Percentiles rank a stretch among this genome's conserved stretches.
phyloP scores from a whole-genome alignment of 352 stramenopile genomes.

The Detonula confervacea region DNA sequence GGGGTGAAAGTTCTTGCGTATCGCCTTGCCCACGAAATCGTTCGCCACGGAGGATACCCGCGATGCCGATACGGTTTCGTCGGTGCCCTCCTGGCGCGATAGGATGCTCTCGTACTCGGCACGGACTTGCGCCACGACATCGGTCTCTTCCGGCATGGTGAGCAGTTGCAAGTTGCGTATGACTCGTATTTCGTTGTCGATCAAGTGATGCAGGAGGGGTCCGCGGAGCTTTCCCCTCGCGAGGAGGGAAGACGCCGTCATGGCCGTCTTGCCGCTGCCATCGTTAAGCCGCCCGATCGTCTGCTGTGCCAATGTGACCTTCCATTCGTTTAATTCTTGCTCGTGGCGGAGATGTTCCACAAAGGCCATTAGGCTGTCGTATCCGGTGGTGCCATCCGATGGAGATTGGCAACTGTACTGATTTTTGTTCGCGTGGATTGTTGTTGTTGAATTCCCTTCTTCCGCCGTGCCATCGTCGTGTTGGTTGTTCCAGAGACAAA shows the following conservation, averaged over 20 bases:
- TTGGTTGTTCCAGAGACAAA: slow-evolving; percentile 7
- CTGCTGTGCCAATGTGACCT: slow-evolving; percentile 77
- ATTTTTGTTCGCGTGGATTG: no score
- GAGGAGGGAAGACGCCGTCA: slow-evolving; percentile 66
- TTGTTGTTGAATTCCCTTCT: slow-evolving; percentile 1
- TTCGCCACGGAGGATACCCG: slow-evolving; percentile 61
- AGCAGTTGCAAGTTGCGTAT: slow-evolving; percentile 69
- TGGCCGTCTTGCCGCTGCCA: slow-evolving; percentile 30
- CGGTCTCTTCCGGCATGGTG: slow-evolving; percentile 65
- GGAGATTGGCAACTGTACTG: not conserved
- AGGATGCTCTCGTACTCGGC: slow-evolving; percentile 57
- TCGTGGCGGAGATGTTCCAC: slow-evolving; percentile 52
- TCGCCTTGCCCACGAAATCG: slow-evolving; percentile 68
- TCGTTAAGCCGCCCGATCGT: slow-evolving; percentile 64
- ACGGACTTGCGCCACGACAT: slow-evolving; percentile 57
- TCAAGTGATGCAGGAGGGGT: slow-evolving; percentile 57
- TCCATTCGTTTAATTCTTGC: slow-evolving; percentile 66
- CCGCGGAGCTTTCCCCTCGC: slow-evolving; percentile 62
- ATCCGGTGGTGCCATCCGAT: slow-evolving; percentile 36
- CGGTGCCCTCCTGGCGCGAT: slow-evolving; percentile 2
- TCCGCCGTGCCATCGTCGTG: not conserved
- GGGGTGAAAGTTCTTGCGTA: slow-evolving; percentile 80
- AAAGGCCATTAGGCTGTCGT: slow-evolving; percentile 57
- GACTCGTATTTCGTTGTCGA: slow-evolving; percentile 66
- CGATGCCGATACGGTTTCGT: slow-evolving; percentile 24